Evolutionary conservation across 805 yeast species (phyloP), one percentile per base, ranked within the genome.

Genomic region (Kregervanrija fluxuum): DNA sequence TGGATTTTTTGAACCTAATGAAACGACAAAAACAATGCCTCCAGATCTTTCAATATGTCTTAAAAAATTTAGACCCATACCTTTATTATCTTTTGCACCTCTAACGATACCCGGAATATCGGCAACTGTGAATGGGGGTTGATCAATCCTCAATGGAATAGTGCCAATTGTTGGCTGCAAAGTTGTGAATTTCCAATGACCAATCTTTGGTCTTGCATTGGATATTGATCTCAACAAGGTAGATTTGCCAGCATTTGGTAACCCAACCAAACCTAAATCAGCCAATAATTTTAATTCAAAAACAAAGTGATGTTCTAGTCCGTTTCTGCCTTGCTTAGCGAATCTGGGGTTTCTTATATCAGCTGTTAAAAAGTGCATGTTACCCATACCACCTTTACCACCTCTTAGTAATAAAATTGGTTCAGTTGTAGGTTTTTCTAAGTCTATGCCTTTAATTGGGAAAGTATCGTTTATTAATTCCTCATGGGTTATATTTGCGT

Each of bases 171-270:
- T 82, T 1, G 99, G 99, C 48, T 82, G 87, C 43, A 93, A 66
- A 0, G 99, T 93, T 0, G 99, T 93, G 60, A 93, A 93, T 56
- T 85, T 95, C 96, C 97, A 93, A 62, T 89, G 95, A 0, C 98
- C 99, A 11, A 93, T 85, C 45, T 86, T 70, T 1, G 99, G 97
- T 45, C 82, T 72, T 0, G 99, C 98, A 44, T 80, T 78, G 0
- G 96, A 86, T 12, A 93, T 87, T 9, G 95, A 89, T 44, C 95
- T 69, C 38, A 93, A 65, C 30, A 93, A 70, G 0, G 97, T 88
- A 3, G 96, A 87, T 60, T 93, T 93, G 1, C 99, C 99, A 3
- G 98, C 96, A 63, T 93, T 93, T 1, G 99, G 99, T 14, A 93
- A 69, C 0, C 99, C 99, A 16, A 93, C 96, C 5, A 93, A 68